Base-by-base conservation (phyloP, 2,329 filamentous ascomycete genomes). In the Gremmenia infestans region DNA sequence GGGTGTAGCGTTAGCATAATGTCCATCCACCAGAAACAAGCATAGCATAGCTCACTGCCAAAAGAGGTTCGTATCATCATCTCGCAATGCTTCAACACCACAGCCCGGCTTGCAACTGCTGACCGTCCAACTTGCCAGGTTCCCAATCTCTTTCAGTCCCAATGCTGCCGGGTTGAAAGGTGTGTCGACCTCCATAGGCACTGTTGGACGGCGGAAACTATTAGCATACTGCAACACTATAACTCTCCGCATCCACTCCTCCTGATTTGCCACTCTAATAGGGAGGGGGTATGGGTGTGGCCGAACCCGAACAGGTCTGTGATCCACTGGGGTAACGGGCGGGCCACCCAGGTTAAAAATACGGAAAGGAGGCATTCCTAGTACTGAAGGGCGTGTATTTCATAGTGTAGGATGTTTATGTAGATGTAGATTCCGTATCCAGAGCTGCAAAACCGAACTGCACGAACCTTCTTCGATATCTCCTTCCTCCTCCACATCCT, bases 31-130 rank as follows among this genome's bases (percentile, higher is more conserved):
- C n/a, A 28, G n/a, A 14, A 37, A 23, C 25, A 25, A 43, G n/a
- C 8, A 46, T 25, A 3, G n/a, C 37, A 32, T 9, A 42, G 74
- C 82, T 65, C 73, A 87, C 85, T 94, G 89, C 89, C 89, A 94
- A 72, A 87, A 94, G 51, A 84, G 79, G 57, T 80, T 79, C 7
- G 88, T 81, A 57, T 89, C 87, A 15, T 91, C 87, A 59, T 82
- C 85, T 35, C 89, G 82, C 19, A 94, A 81, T 67, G 90, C 88
- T 25, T 86, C 83, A 14, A 93, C 85, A 2, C 88, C 88, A 63
- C 87, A 91, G 40, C 89, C 89, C 1, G 88, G 88, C 72, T 94
- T 94, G 67, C 85, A 85, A 67, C 84, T 89, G 69, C 86, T 90
- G 63, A 93, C 89, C 11, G 88, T 92, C 78, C 91, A 93, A 61